Conservation (phyloP, 2,329 filamentous ascomycete genomes). For the Esteya vermicola region DNA sequence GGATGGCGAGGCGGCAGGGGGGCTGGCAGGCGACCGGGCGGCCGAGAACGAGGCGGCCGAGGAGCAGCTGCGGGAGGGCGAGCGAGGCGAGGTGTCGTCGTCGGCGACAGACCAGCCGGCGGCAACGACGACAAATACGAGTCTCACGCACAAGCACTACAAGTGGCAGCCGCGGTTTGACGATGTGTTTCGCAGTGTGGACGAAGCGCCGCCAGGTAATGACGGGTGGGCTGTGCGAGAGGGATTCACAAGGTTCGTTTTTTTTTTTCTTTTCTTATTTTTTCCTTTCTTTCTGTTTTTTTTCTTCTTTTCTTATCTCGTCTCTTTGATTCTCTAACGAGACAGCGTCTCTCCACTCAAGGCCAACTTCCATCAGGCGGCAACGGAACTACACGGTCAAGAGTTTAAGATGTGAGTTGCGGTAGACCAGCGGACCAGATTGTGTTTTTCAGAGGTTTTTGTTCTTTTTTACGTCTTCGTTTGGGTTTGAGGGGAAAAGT, state of each 20-base stretch:
- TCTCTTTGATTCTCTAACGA: not conserved
- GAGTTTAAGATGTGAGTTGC: conserved; percentile 72
- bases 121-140: not conserved
- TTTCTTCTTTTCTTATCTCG: not conserved
- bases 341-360: conserved; percentile 73
- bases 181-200: conserved; percentile 80
- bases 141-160: conserved; percentile 60
- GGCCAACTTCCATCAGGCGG: conserved; percentile 79
- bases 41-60: conserved; percentile 46
- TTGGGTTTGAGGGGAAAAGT: too few species aligned
- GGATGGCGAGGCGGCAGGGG: not conserved
- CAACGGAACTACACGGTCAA: conserved; percentile 44
- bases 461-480: too few species aligned
- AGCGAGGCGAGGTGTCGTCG: conserved; percentile 27
- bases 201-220: conserved; percentile 62
- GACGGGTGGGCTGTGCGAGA: conserved; percentile 90
- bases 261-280: not conserved
- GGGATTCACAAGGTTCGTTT: conserved; percentile 60
- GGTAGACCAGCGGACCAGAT: not conserved
- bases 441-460: not conserved
- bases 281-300: not conserved
- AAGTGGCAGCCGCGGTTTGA: conserved; percentile 84
- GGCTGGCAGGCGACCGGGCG: not conserved
- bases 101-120: conserved; percentile 14
- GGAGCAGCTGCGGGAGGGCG: conserved; percentile 58